Base-by-base conservation (phyloP, 2,329 filamentous ascomycete genomes). In the Colletotrichum liaoningense region DNA sequence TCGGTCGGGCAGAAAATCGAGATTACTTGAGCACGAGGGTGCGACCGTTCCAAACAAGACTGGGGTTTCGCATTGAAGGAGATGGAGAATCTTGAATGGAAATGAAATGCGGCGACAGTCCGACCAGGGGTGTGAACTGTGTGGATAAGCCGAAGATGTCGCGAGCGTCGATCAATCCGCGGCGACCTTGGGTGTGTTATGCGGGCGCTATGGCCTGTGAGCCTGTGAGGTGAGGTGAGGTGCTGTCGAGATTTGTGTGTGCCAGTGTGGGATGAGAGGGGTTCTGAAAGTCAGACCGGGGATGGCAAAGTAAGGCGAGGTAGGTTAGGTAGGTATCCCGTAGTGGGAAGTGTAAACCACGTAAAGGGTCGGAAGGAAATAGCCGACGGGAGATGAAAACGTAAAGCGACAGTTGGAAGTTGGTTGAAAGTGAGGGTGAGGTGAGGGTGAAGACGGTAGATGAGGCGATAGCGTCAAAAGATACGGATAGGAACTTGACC, bases 31-130 rank as follows among this genome's bases (percentile, higher is more conserved):
- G 60, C 66, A 30, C 28, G 42, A 22, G 22, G 38, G 59, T 68
- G 58, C 42, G 65, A 33, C 57, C 65, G 28, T 24, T 54, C 11
- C 33, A 35, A 26, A 38, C 55, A 22, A 72, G 33, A 33, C 26
- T 60, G 59, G 24, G 26, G 46, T 69, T 69, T 73, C 59, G 66
- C 70, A 73, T 69, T 60, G 54, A 63, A 65, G 65, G 57, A 28
- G 65, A 46, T 22, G 33, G 52, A 14, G 30, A 26, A 42, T 16
- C 16, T 26, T 16, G 26, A 26, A 30, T 38, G 30, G 49, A 56
- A 57, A 35, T 57, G 38, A 42, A 26, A 52, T 55, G 24, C 16
- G 59, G 59, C 49, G 22, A 30, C 14, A 14, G 46, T 55, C 22
- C 14, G 63, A 52, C 46, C 42, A 66, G 62, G 24, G 54, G 38